phyloP scores from a whole-genome alignment of 345 rosid species.

The Atalantia buxifolia region DNA sequence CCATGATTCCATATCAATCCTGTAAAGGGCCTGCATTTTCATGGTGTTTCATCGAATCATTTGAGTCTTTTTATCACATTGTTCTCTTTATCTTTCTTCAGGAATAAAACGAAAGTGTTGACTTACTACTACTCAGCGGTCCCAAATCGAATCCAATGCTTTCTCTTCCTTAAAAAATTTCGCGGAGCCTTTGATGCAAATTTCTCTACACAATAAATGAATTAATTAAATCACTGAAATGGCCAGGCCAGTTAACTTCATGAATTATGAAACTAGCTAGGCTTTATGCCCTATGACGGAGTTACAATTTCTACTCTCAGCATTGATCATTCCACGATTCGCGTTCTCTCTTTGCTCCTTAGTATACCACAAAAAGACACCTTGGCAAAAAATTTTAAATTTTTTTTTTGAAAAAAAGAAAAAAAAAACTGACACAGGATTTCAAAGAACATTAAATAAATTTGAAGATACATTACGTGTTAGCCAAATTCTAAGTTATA shows the following conservation, averaged over 20 bases:
- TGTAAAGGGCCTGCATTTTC: constrained; percentile 5
- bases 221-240: not conserved
- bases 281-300: constrained; percentile 6
- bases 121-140: constrained; percentile 10
- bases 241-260: not conserved
- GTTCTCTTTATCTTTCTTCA: not conserved
- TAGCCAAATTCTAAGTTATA: too few species aligned
- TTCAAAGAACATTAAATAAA: not conserved
- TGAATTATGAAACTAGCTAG: constrained; percentile 11
- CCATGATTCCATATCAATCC: not conserved
- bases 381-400: not conserved
- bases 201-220: not conserved
- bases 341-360: constrained; percentile 9
- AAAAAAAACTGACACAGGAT: not conserved
- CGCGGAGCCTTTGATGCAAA: constrained; percentile 6
- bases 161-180: not conserved
- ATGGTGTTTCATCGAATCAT: constrained; percentile 13
- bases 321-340: not conserved
- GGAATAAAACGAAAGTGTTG: constrained; percentile 9
- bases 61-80: not conserved
- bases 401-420: too few species aligned
- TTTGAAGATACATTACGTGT: not conserved
- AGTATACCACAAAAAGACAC: not conserved
- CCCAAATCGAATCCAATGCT: constrained; percentile 24
- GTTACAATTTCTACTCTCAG: not conserved